Evolutionary conservation across 1,284 basidiomycete genomes (phyloP).

Genomic region (Paramarasmius palmivorus): DNA sequence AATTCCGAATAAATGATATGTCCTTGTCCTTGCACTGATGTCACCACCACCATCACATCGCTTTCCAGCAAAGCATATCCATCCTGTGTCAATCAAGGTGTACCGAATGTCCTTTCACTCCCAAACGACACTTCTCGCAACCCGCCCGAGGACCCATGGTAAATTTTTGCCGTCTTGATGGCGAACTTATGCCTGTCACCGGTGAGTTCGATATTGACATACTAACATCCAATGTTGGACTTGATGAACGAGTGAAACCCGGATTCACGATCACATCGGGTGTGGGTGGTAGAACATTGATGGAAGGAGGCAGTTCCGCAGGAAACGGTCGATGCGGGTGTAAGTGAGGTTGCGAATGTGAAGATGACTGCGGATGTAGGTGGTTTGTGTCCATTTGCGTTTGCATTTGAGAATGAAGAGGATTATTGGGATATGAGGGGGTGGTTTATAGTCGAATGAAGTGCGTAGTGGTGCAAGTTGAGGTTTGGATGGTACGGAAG

Average conservation of each 20-base stretch:
- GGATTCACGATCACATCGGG: conserved; percentile 23
- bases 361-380: neutral
- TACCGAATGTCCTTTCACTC: conserved; percentile 70
- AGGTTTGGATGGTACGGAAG: conserved; percentile 15
- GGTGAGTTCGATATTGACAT: conserved; percentile 24
- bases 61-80: too few species aligned
- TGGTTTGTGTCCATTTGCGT: neutral
- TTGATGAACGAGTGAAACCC: conserved; percentile 20
- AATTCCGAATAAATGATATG: too few species aligned
- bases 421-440: neutral
- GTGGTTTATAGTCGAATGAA: conserved; percentile 5
- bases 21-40: too few species aligned
- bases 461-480: conserved; percentile 24
- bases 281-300: conserved; percentile 40
- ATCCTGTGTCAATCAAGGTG: conserved; percentile 67
- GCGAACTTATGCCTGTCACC: conserved; percentile 23
- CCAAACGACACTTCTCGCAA: conserved; percentile 68
- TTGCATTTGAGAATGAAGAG: too few species aligned
- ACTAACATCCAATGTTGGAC: conserved; percentile 18
- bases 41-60: too few species aligned
- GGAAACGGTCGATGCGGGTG: neutral
- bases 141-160: conserved; percentile 75
- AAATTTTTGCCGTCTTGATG: conserved; percentile 43
- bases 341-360: neutral
- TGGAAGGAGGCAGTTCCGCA: conserved; percentile 22